Percentiles rank a stretch among this genome's conserved stretches.
Evolutionary conservation across 768 basidiomycete species (phyloP).

Genomic region (Lentinula edodes): DNA sequence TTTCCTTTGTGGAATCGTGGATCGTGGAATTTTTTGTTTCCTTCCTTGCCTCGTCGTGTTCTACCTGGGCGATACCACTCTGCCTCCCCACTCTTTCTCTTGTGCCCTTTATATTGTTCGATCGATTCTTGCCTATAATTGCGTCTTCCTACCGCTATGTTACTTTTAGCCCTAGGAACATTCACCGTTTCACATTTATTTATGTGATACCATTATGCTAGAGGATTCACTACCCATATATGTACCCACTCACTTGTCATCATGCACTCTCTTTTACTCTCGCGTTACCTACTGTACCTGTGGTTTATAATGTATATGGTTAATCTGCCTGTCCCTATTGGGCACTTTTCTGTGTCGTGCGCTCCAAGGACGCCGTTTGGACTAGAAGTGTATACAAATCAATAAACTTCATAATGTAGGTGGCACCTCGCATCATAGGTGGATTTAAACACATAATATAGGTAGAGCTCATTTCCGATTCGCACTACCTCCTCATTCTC

Average conservation of each 20-base stretch:
- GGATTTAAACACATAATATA: no score
- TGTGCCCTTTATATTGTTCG: not conserved
- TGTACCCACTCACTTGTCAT: conserved; percentile 3
- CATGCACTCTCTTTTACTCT: conserved; percentile 4
- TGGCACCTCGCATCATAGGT: no score
- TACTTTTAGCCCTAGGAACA: not conserved
- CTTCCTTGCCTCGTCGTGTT: not conserved
- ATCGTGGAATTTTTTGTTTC: not conserved
- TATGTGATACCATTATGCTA: conserved; percentile 7
- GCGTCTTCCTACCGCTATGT: not conserved
- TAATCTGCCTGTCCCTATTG: not conserved
- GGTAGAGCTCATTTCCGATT: no score
- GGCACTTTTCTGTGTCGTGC: not conserved
- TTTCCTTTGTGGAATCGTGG: not conserved
- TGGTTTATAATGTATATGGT: conserved; percentile 2
- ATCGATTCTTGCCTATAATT: not conserved
- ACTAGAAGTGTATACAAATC: not conserved
- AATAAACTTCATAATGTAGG: not conserved
- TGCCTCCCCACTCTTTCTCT: conserved; percentile 7
- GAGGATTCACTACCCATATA: not conserved
- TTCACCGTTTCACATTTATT: not conserved
- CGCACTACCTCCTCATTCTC: no score
- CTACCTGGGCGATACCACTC: not conserved
- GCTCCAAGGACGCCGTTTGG: not conserved
- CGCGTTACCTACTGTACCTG: conserved; percentile 2